These are phyloP conservation scores for Candida orba DNA, from an alignment of 805 yeast genomes.

Conservation along the genomic window DNA sequence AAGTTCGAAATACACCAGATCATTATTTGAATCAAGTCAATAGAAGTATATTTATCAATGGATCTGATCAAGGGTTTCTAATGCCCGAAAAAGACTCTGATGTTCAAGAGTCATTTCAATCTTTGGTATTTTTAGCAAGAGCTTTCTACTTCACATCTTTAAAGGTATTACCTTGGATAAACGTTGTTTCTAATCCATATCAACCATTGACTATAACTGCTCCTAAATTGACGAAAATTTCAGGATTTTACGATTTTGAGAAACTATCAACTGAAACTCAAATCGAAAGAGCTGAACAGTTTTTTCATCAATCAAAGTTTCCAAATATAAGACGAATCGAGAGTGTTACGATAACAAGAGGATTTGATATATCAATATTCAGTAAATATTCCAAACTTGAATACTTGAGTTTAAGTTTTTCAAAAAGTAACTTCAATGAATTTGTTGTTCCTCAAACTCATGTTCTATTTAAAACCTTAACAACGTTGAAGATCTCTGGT, in stretches of 20 bases:
- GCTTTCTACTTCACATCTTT: not conserved
- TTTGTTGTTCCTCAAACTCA: too few species aligned
- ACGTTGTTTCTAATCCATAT: constrained; percentile 2
- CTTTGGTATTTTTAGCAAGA: not conserved
- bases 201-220: not conserved
- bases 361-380: not conserved
- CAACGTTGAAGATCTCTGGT: not conserved
- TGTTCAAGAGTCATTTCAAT: not conserved
- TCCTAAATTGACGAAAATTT: not conserved
- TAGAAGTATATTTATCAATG: constrained; percentile 5
- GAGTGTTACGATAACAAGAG: not conserved
- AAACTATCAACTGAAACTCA: not conserved
- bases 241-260: constrained; percentile 2
- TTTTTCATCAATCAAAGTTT: not conserved
- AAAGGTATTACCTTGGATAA: not conserved
- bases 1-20: not conserved
- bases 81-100: not conserved
- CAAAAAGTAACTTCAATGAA: not conserved
- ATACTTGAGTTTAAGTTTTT: not conserved
- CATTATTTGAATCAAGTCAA: constrained; percentile 1
- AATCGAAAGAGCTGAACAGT: not conserved
- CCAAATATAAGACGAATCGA: not conserved
- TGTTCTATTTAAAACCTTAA: not conserved
- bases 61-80: constrained; percentile 4
- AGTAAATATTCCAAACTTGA: not conserved